A percentile compares a stretch with the other conserved stretches of the same genome.
Conservation (phyloP, 331 rosid genomes). For the Acacia pycnantha region DNA sequence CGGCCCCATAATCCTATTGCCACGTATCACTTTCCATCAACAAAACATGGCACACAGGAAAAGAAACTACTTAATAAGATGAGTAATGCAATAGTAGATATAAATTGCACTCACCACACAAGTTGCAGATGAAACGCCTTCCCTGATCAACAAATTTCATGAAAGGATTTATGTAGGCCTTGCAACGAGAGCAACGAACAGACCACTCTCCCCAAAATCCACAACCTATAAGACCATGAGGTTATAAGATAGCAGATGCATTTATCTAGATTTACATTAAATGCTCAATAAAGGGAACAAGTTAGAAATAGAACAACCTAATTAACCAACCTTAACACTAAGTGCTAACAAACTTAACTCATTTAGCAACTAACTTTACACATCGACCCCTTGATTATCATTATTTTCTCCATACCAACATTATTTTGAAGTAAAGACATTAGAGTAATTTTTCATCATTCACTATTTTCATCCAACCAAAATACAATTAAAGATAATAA, state of each 20-base stretch:
- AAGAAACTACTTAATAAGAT: slow-evolving; percentile 18
- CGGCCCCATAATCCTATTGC: no score
- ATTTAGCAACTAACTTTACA: neutral
- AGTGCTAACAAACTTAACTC: neutral
- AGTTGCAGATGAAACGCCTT: slow-evolving; percentile 88
- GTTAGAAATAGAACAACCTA: slow-evolving; percentile 7
- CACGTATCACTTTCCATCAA: neutral
- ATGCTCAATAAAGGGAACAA: slow-evolving; percentile 18
- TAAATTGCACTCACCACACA: slow-evolving; percentile 76
- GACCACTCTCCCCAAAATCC: slow-evolving; percentile 98
- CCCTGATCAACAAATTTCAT: slow-evolving; percentile 98
- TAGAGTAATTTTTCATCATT: neutral
- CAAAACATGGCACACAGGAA: neutral
- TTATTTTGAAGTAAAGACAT: neutral
- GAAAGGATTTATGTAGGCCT: slow-evolving; percentile 94
- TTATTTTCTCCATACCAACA: neutral
- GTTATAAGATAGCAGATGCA: slow-evolving; percentile 15
- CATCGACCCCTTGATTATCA: neutral
- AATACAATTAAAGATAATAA: neutral
- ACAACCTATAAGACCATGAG: slow-evolving; percentile 62
- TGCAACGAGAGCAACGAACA: slow-evolving; percentile 98
- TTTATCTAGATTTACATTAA: neutral
- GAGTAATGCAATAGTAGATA: slow-evolving; percentile 20
- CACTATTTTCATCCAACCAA: neutral
- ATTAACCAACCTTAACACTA: neutral